Evolutionary conservation across 2,329 filamentous ascomycete species (phyloP).

Genomic region (Fusarium virguliforme): DNA sequence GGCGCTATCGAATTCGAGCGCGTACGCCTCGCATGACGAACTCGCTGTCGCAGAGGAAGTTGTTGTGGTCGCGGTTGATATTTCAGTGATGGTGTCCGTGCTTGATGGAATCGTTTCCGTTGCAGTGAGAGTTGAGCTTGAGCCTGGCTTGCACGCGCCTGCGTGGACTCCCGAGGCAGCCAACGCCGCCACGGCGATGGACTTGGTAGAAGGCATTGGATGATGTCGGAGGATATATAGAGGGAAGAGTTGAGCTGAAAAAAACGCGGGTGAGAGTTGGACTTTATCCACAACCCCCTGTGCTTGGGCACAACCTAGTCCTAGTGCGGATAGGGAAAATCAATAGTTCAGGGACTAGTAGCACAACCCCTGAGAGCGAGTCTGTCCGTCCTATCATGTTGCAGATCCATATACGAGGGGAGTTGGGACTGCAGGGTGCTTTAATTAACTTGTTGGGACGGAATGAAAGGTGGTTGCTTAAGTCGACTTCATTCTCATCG

Average conservation of each 20-base stretch:
- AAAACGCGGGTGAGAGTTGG: neutral
- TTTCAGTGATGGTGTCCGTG: neutral
- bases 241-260: neutral
- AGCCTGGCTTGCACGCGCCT: slow-evolving; percentile 6
- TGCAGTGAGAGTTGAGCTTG: neutral
- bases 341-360: slow-evolving; percentile 13
- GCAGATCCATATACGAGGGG: neutral
- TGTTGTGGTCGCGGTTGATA: neutral
- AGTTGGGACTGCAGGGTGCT: neutral
- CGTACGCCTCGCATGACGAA: slow-evolving; percentile 10
- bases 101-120: neutral
- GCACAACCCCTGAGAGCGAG: slow-evolving; percentile 7
- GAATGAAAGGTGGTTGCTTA: neutral
- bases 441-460: too few relatives aligned
- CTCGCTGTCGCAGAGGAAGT: neutral
- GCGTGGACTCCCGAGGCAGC: slow-evolving; percentile 25
- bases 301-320: neutral
- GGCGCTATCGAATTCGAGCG: neutral
- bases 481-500: neutral
- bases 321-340: neutral
- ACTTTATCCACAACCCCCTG: slow-evolving; percentile 16
- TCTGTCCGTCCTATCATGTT: neutral
- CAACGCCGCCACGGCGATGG: slow-evolving; percentile 27
- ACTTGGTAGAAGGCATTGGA: slow-evolving; percentile 32
- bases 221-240: too few relatives aligned